Evolutionary conservation across 2,329 filamentous ascomycete species (phyloP), one percentile per base, ranked within the genome.

Genomic region (Aspergillus calidoustus): DNA sequence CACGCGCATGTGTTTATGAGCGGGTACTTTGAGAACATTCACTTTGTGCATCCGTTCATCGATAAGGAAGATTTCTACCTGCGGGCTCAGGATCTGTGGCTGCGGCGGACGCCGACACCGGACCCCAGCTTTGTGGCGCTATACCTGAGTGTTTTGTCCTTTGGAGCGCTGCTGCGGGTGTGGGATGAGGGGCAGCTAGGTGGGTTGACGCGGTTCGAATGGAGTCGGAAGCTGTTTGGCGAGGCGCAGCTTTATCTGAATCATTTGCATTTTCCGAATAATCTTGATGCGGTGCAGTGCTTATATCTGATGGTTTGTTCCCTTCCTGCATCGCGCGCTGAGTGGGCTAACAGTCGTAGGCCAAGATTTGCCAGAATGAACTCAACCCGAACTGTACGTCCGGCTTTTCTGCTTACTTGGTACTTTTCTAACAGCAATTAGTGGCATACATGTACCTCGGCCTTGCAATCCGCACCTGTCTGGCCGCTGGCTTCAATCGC

Each of bases 361-460:
- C 80, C 7, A 82, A 83, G 66, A 76, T 83, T 4, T 83, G 80
- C 62, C 81, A 83, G 60, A 82, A 83, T 54, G 80, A 83, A 61
- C 71, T 83, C 4, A 82, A 82, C 54, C 79, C 80, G 6, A 80
- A 83, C 60, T 71, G 79, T 81, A 9, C 1, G n/a, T 28, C 49
- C 9, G 25, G 25, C 3, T 17, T 15, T 15, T 7, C 3, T 5
- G 9, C 7, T n/a, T 9, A 7, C n/a, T 3, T 19, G 7, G 22
- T 44, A n/a, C 1, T 11, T 15, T 34, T 23, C 60, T 64, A 55
- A 63, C 61, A 3, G 7, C 28, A 8, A 41, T 41, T 31, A 74
- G 72, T 74, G 70, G 78, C 81, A 4, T 83, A 83, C 57, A 81
- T 82, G 70, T 83, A 82, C 57, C 75, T 82, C 9, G 81, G 81